A percentile compares a stretch with the other conserved stretches of the same genome.
These are phyloP conservation scores for Cladosporium colombiae DNA, from an alignment of 2,329 filamentous ascomycete species.

Conservation along the genomic window DNA sequence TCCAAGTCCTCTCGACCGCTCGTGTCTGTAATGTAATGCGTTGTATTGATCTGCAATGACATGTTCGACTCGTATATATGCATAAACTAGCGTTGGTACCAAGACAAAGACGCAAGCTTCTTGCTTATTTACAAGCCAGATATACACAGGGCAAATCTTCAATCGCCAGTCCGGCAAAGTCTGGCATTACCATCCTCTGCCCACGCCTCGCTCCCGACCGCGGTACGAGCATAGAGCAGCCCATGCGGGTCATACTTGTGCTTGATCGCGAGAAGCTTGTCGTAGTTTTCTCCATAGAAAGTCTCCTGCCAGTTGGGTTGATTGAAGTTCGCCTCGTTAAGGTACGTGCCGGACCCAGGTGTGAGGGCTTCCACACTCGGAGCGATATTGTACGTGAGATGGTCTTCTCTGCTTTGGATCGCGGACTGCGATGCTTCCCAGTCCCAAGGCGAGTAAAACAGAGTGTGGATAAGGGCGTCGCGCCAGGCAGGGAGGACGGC, in stretches of 20 bases:
- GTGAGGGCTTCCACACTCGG: slow-evolving; percentile 38
- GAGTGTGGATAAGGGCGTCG: slow-evolving; percentile 14
- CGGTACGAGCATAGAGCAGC: slow-evolving; percentile 15
- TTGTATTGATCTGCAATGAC: too few species aligned
- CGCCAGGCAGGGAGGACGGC: slow-evolving; percentile 16
- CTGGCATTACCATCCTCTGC: slow-evolving; percentile 3
- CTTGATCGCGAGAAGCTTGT: slow-evolving; percentile 21
- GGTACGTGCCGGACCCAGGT: slow-evolving; percentile 41
- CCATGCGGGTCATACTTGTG: slow-evolving; percentile 22
- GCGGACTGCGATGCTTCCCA: neutral
- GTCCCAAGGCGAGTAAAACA: neutral
- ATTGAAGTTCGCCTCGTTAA: slow-evolving; percentile 39
- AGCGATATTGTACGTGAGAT: slow-evolving; percentile 26
- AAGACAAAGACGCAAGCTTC: too few species aligned
- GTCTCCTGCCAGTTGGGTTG: slow-evolving; percentile 19
- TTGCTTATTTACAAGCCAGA: too few species aligned
- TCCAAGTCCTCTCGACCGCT: too few species aligned
- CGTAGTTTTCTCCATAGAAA: slow-evolving; percentile 23
- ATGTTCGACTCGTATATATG: too few species aligned
- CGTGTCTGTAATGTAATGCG: too few species aligned
- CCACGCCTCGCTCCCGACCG: slow-evolving; percentile 22
- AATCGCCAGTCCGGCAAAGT: slow-evolving; percentile 12
- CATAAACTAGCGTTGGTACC: too few species aligned
- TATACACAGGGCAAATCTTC: neutral
- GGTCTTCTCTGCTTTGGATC: neutral